Base-by-base conservation (phyloP, 1,284 basidiomycete genomes). In the Athelia psychrophila region DNA sequence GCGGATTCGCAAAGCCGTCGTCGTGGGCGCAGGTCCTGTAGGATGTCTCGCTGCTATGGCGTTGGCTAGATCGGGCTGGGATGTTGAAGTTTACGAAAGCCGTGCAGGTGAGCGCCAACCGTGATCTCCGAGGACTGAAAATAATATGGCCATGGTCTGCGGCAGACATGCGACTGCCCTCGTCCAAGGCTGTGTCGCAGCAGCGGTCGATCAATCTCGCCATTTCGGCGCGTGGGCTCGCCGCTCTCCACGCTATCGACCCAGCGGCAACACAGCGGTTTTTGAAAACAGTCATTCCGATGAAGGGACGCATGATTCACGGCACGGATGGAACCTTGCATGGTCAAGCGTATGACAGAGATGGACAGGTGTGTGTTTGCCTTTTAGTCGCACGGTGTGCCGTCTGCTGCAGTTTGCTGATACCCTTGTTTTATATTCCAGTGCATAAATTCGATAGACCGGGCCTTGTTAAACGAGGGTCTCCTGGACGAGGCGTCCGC, bases 241-340 rank as follows among this genome's bases (percentile, higher is more conserved):
- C 88, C 58, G 95, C 95, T 30, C 76, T 98, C 42, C 78, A 86
- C 60, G 83, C 85, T 48, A 83, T 98, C 59, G 87, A 93, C 69
- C 78, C 88, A 23, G 80, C 78, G 33, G 78, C 90, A 48, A 86
- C 90, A 23, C 79, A 86, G 55, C 77, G 85, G 51, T 90, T 98
- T 60, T 72, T 97, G 57, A 71, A 84, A 57, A 80, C 86, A 44
- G 87, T 88, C 24, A 94, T 98, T 68, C 95, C 95, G 56, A 97
- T 99, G 94, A 84, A 82, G 56, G 94, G 91, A 27, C 80, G 97
- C 50, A 97, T 98, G 93, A 95, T 99, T 58, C 96, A 99, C 74
- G 83, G 85, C 65, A 63, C 70, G 52, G 74, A 81, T 59, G 90
- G 91, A 51, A 78, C 75, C 58, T 75, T 81, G 57, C 80, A 91